Base-by-base conservation (phyloP, 2,329 filamentous ascomycete species). In the Calonectria multiphialidica region DNA sequence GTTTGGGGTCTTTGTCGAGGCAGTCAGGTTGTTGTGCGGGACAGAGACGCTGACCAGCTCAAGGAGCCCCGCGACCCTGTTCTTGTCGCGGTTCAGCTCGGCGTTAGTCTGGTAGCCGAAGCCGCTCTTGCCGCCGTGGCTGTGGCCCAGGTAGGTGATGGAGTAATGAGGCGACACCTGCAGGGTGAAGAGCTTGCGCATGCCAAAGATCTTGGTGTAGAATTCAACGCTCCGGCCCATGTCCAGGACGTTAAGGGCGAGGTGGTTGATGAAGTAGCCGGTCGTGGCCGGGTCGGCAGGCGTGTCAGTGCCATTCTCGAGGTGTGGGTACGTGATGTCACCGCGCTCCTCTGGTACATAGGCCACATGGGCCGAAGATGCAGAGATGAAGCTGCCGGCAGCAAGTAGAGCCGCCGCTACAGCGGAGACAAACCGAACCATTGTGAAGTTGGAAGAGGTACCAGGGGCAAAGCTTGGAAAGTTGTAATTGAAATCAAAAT, bases 61-160 rank as follows among this genome's bases (percentile, higher is more conserved):
- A 2, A 84, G 61, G 33, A 84, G 67, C 2, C 82, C 82, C 33
- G 77, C 77, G 12, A 74, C 71, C 62, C 83, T 83, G 72, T 81
- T 83, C 79, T 84, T 84, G 47, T 83, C 76, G 9, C 79, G 75
- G 23, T 73, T 63, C 50, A 84, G 74, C 72, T 84, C 82, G 7
- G 65, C 75, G 21, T 79, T 77, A 2, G 81, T 83, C 74, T 84
- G 83, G 67, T 80, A 84, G 13, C 81, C 83, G 5, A 80, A 82
- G 25, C 83, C 83, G 72, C 83, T 84, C 50, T 78, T 77, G n/a
- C 83, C 83, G 64, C 82, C 83, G 47, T 82, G 80, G 33, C 78
- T 75, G 69, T 84, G 81, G 45, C 78, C 81, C 75, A 85, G 77
- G 74, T 84, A 85, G 49, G 80, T 81, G 70, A 84, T 75, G 28